Percentiles rank a stretch among this genome's conserved stretches.
phyloP scores from a whole-genome alignment of 2,329 filamentous ascomycete species.

The Seiridium cupressi region DNA sequence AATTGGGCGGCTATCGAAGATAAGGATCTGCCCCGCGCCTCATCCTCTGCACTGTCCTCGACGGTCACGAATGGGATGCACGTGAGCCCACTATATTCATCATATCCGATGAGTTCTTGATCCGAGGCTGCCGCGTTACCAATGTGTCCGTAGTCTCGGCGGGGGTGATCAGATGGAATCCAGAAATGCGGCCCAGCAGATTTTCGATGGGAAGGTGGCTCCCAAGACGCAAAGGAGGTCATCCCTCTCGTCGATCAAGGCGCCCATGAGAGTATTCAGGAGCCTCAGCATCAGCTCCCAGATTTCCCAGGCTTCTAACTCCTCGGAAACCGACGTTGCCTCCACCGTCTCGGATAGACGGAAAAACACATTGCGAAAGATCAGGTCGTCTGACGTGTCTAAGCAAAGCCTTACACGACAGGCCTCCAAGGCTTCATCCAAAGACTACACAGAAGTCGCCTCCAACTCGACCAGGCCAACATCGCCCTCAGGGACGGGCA shows the following conservation, averaged over 20 bases:
- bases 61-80: no score
- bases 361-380: slow-evolving; percentile 22
- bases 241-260: slow-evolving; percentile 23
- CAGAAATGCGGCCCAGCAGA: slow-evolving; percentile 17
- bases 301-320: slow-evolving; percentile 19
- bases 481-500: slow-evolving; percentile 24
- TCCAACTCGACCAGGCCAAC: slow-evolving; percentile 29
- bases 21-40: no score
- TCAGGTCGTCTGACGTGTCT: slow-evolving; percentile 16
- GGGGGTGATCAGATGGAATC: slow-evolving; percentile 20
- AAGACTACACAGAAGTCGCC: slow-evolving; percentile 21
- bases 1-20: no score
- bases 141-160: not conserved
- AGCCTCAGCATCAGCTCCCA: slow-evolving; percentile 30
- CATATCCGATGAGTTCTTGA: not conserved
- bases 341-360: slow-evolving; percentile 15
- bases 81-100: not conserved
- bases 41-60: no score
- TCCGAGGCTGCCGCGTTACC: not conserved
- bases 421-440: slow-evolving; percentile 27
- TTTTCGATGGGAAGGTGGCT: slow-evolving; percentile 17
- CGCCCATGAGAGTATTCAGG: slow-evolving; percentile 24
- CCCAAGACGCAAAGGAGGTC: slow-evolving; percentile 22
- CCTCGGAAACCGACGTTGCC: slow-evolving; percentile 22
- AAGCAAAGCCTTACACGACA: slow-evolving; percentile 24